Base-by-base conservation (phyloP, 2,329 filamentous ascomycete species). In the Ustulina deusta region DNA sequence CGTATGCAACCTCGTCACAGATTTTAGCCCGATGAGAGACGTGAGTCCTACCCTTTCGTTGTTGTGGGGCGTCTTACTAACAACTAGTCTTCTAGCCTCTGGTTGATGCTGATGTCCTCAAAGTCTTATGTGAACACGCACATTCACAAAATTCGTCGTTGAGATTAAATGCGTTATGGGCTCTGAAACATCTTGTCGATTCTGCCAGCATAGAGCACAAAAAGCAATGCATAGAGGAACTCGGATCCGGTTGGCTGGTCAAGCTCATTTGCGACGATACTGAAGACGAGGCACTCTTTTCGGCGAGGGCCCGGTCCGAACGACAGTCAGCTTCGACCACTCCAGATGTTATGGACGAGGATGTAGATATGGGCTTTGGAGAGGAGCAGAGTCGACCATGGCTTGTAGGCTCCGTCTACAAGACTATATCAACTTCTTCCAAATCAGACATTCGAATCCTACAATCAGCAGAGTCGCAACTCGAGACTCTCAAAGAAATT, bases 1-100 rank as follows among this genome's bases (percentile, higher is more conserved):
- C 6, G 87, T 97, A 44, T 93, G 91, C 74, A 99, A 99, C 78
- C 81, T 99, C 56, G 87, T 97, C 6, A 84, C 94, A 54, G 93
- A 97, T 70, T 93, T 97, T 74, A 97, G 94, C 76, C 94, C 96
- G 0, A 94, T 97, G 89, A 90, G 93, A 79, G 90, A 93, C 78
- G 93, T 95, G 79, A 83, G 90, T 83, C 59, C 66, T 69, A 68
- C 68, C 36, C 52, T 46, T 52, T 74, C 77, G 69, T 78, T 49
- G 25, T 7, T 58, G 55, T 60, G 54, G 46, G 44, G 51, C 10
- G n/a, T 48, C 58, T 20, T 65, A 73, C 63, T 68, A 59, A 71
- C 38, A 38, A 34, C 34, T 49, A 38, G 10, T 59, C 44, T 55
- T 3, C 29, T 72, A 95, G 89, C 84, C 90, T 49, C 89, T 97